Percentiles rank a stretch among this genome's conserved stretches.
Evolutionary conservation across 1,139 yeast species (phyloP).

Genomic region (Diutina sp.): DNA sequence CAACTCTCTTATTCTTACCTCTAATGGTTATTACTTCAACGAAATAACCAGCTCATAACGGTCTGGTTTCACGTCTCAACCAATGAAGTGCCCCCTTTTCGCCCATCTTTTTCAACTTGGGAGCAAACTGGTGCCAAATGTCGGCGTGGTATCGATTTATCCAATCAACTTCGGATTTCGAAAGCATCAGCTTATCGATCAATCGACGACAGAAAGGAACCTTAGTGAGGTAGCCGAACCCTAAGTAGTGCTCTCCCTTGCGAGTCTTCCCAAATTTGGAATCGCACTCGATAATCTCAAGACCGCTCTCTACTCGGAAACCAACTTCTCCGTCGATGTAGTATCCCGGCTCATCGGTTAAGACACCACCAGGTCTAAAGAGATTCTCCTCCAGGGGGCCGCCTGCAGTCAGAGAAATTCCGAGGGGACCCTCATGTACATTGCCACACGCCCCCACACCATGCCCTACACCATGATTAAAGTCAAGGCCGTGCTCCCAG

Average conservation of each 20-base stretch:
- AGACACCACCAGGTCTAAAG: conserved; percentile 33
- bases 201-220: conserved; percentile 41
- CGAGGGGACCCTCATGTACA: conserved; percentile 81
- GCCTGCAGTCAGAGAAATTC: conserved; percentile 24
- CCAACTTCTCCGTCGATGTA: conserved; percentile 41
- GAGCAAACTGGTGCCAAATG: conserved; percentile 24
- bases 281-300: conserved; percentile 26
- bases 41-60: conserved; percentile 7
- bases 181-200: conserved; percentile 25
- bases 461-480: conserved; percentile 94
- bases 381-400: conserved; percentile 21
- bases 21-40: not conserved
- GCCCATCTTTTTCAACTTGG: conserved; percentile 22
- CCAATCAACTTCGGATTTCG: conserved; percentile 34
- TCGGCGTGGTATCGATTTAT: conserved; percentile 32
- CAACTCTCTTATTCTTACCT: not conserved
- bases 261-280: conserved; percentile 22
- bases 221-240: conserved; percentile 37
- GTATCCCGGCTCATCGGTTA: conserved; percentile 47
- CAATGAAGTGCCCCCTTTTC: conserved; percentile 25
- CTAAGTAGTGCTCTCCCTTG: conserved; percentile 21
- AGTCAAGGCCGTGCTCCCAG: conserved; percentile 83
- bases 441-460: conserved; percentile 91
- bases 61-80: conserved; percentile 24
- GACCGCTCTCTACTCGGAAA: conserved; percentile 40